These are phyloP conservation scores for Coemansia sp. DNA, from an alignment of 192 early-diverging fungal species.

Conservation along the genomic window DNA sequence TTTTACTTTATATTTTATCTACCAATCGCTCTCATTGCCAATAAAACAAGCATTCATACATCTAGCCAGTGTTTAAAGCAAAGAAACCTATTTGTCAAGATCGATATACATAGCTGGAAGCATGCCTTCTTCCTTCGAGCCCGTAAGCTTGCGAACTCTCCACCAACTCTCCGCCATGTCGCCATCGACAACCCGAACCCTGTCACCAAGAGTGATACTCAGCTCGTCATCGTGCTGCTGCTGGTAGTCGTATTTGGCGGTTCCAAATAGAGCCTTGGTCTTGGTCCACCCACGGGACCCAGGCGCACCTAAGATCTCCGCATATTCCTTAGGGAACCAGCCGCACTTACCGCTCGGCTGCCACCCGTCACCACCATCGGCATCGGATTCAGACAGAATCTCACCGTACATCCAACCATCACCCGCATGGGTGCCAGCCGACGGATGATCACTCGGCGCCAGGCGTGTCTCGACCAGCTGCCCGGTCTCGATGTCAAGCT, in stretches of 20 bases:
- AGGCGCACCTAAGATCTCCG: slow-evolving; percentile 28
- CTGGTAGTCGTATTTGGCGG: slow-evolving; percentile 45
- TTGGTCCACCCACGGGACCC: slow-evolving; percentile 44
- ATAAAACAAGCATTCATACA: no score
- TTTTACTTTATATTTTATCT: no score
- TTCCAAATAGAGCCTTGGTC: slow-evolving; percentile 38
- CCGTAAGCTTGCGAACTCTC: slow-evolving; percentile 29
- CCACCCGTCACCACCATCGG: slow-evolving; percentile 39
- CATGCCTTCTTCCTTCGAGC: slow-evolving; percentile 21
- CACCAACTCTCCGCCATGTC: slow-evolving; percentile 52
- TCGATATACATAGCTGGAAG: slow-evolving; percentile 52
- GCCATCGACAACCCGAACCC: slow-evolving; percentile 44
- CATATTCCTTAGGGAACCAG: slow-evolving; percentile 50
- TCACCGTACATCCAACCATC: slow-evolving; percentile 51
- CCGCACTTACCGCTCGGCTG: slow-evolving; percentile 23
- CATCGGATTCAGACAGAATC: slow-evolving; percentile 20
- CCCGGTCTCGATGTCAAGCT: slow-evolving; percentile 36
- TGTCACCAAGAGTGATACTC: slow-evolving; percentile 21
- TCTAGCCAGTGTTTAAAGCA: no score
- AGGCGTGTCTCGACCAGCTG: slow-evolving; percentile 39
- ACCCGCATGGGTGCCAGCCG: slow-evolving; percentile 15
- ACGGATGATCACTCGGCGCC: not conserved
- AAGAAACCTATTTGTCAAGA: slow-evolving; percentile 29
- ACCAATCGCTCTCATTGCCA: no score
- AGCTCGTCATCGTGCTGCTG: slow-evolving; percentile 51